These are phyloP conservation scores for Aspergillus brasiliensis DNA, from an alignment of 2,329 filamentous ascomycete genomes.

Conservation along the genomic window DNA sequence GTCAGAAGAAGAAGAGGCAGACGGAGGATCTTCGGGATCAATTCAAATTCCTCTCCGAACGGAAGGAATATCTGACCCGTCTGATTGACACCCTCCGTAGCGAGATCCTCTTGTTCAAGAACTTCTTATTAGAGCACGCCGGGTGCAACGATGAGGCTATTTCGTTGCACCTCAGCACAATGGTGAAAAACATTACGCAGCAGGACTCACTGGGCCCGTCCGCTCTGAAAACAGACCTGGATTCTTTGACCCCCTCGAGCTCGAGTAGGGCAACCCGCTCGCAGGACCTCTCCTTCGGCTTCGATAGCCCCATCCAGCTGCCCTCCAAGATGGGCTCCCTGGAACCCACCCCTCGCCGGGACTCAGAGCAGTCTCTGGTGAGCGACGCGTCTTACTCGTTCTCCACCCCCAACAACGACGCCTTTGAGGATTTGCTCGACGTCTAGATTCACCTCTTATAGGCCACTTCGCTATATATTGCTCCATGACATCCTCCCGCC, in stretches of 20 bases:
- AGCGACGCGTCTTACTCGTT: neutral
- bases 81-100: conserved; percentile 38
- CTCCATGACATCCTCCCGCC: neutral
- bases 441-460: neutral
- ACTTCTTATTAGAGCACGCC: conserved; percentile 42
- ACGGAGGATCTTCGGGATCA: conserved; percentile 51
- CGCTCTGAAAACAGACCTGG: neutral
- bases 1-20: conserved; percentile 63
- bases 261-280: neutral
- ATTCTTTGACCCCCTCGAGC: neutral
- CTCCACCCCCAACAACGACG: neutral
- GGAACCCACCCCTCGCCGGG: conserved; percentile 8
- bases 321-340: neutral
- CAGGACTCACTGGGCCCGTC: neutral
- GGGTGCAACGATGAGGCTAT: conserved; percentile 43
- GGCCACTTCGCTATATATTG: neutral
- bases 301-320: conserved; percentile 16
- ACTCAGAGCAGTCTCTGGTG: neutral
- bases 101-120: conserved; percentile 42
- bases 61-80: conserved; percentile 32
- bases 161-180: conserved; percentile 38
- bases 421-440: neutral
- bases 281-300: conserved; percentile 9
- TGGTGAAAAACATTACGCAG: conserved; percentile 33
- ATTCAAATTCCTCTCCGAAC: conserved; percentile 36